These are phyloP conservation scores for Ostreobium quekettii DNA, from an alignment of 139 green algal genomes.

Conservation along the genomic window DNA sequence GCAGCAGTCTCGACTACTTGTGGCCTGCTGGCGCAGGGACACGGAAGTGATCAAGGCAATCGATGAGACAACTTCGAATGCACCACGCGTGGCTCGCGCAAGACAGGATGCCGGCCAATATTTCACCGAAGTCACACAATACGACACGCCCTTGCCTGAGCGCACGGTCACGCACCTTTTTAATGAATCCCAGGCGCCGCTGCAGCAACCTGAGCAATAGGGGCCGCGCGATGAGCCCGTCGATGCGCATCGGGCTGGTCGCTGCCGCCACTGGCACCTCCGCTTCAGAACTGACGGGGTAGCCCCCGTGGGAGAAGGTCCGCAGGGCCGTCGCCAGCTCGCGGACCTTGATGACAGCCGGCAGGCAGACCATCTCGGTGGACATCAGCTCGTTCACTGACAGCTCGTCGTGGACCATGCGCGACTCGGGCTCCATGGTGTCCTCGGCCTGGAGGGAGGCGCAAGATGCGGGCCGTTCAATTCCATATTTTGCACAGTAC, in stretches of 20 bases:
- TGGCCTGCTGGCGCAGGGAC: no score
- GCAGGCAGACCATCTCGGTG: conserved; percentile 39
- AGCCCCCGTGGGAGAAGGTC: conserved; percentile 36
- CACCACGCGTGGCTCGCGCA: no score
- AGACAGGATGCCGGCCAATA: no score
- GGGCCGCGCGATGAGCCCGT: conserved; percentile 30
- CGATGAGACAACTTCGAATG: no score
- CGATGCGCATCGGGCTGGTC: conserved; percentile 17
- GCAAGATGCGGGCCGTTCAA: no score
- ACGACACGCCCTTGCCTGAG: no score
- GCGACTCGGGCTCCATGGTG: conserved; percentile 3
- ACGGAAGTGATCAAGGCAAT: no score
- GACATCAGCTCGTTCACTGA: conserved; percentile 48
- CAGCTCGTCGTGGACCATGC: conserved; percentile 38
- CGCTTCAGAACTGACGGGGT: conserved; percentile 39
- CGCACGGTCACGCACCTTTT: no score
- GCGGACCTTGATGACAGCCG: conserved; percentile 32
- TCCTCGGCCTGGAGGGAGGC: background rate
- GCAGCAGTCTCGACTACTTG: no score
- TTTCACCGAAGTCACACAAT: no score
- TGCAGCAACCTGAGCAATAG: conserved; percentile 40
- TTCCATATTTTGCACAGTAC: no score
- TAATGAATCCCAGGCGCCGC: conserved; percentile 30
- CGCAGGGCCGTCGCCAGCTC: conserved; percentile 39
- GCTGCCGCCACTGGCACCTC: background rate